These are phyloP conservation scores for Chenopodium quinoa DNA, from an alignment of 148 eudicot genomes.

Conservation along the genomic window DNA sequence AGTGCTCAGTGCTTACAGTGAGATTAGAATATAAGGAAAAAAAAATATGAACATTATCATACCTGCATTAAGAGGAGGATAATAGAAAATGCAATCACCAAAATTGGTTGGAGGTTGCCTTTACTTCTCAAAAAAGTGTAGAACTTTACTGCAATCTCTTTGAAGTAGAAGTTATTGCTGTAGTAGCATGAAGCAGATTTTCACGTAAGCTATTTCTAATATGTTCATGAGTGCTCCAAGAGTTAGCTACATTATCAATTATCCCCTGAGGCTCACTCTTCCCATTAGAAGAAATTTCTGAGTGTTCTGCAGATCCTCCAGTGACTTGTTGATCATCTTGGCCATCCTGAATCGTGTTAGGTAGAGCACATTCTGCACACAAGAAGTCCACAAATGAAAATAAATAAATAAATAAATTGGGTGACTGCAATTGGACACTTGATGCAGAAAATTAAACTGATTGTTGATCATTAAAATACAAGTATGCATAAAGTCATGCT, in stretches of 20 bases:
- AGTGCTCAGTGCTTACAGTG: no score
- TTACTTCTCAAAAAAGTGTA: constrained; percentile 18
- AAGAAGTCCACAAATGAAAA: constrained; percentile 2
- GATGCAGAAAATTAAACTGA: background rate
- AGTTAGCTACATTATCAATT: constrained; percentile 25
- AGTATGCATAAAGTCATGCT: background rate
- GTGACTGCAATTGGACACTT: background rate
- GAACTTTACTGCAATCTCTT: constrained; percentile 37
- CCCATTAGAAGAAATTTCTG: constrained; percentile 25
- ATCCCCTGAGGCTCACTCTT: constrained; percentile 30
- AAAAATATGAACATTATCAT: background rate
- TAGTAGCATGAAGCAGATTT: constrained; percentile 26
- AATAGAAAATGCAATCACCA: constrained; percentile 27
- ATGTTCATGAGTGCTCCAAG: constrained; percentile 27
- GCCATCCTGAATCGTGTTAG: constrained; percentile 28
- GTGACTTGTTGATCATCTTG: constrained; percentile 33
- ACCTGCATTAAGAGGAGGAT: constrained; percentile 43
- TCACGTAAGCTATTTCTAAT: constrained; percentile 26
- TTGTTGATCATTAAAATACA: background rate
- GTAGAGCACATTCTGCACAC: constrained; percentile 27
- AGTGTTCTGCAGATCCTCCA: constrained; percentile 28
- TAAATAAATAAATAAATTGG: background rate
- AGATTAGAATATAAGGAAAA: background rate
- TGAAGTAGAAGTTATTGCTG: constrained; percentile 35
- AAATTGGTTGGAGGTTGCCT: constrained; percentile 30